Base-by-base conservation (phyloP, 2,329 filamentous ascomycete species). In the Stagonosporopsis vannaccii region DNA sequence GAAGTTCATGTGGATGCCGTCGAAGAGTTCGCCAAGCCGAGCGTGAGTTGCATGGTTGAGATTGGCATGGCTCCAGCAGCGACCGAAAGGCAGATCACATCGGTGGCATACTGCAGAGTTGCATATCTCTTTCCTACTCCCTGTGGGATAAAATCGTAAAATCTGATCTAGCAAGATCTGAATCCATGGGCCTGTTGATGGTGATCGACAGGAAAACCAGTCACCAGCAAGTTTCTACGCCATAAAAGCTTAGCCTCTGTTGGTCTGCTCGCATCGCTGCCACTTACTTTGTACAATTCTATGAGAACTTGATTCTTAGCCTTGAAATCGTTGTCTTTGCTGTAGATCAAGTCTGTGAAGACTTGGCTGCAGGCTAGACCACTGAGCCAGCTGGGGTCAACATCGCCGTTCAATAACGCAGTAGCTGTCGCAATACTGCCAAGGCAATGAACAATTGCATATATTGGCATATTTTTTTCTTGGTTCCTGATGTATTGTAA, bases 1-100 rank as follows among this genome's bases (percentile, higher is more conserved):
- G 57, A 84, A 74, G 1, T 78, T 80, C 84, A 87, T 87, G 69
- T 84, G 85, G 49, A 86, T 82, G 50, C 87, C 87, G 62, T 84
- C 84, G 53, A 89, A 84, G 73, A 88, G 85, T 28, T 82, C 33
- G 30, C 45, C 49, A 5, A 63, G 52, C 20, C 45, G 47, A 22
- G 25, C 15, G 15, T 89, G 87, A 2, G 87, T 90, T 3, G 82
- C 85, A 74, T 85, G 84, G 74, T 88, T 89, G 26, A 89, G 80
- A 69, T 89, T 89, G 3, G 64, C 69, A 71, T 90, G 87, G 66
- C 82, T 86, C 86, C 86, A 90, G 73, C 78, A 69, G 25, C 77
- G 81, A 32, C 86, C 87, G 62, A 88, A 89, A 13, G 85, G 80
- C 22, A 89, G 75, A 5, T 80, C 81, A 49, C 79, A 78, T 15